phyloP scores from a whole-genome alignment of 2,329 filamentous ascomycete genomes.

The Neoarthrinium moseri region DNA sequence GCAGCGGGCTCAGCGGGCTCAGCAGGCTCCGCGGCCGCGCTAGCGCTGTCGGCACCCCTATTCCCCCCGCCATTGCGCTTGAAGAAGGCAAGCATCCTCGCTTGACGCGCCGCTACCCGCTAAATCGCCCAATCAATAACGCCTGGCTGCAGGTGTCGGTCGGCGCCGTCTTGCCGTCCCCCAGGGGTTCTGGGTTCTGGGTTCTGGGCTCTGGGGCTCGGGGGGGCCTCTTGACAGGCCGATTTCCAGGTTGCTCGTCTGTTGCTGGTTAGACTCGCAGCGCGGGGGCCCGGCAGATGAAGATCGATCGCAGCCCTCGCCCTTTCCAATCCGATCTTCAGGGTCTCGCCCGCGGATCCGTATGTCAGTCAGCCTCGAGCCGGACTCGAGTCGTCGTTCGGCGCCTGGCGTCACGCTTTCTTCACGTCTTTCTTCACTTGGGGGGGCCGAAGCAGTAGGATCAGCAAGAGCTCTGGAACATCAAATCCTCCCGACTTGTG shows the following conservation, averaged over 20 bases:
- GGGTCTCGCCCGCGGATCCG: no score
- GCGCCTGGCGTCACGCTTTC: no score
- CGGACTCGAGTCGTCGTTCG: no score
- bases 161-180: neutral
- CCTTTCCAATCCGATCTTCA: conserved; percentile 1
- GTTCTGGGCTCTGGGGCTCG: no score
- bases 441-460: no score
- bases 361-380: no score
- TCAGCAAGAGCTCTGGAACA: no score
- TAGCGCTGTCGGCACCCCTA: neutral
- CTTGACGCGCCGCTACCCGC: no score
- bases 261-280: no score
- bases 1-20: neutral
- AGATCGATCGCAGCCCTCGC: neutral
- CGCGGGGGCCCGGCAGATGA: conserved; percentile 5
- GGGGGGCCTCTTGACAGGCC: conserved; percentile 4
- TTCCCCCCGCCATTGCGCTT: conserved; percentile 8
- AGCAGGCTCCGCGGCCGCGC: neutral
- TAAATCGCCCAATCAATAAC: neutral
- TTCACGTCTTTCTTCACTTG: no score
- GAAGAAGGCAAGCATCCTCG: conserved; percentile 7
- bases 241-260: no score
- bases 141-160: neutral
- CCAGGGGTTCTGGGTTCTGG: neutral
- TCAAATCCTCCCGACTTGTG: neutral